Evolutionary conservation across 169 alveolate species (phyloP).

Genomic region (Nephromyces sp.): DNA sequence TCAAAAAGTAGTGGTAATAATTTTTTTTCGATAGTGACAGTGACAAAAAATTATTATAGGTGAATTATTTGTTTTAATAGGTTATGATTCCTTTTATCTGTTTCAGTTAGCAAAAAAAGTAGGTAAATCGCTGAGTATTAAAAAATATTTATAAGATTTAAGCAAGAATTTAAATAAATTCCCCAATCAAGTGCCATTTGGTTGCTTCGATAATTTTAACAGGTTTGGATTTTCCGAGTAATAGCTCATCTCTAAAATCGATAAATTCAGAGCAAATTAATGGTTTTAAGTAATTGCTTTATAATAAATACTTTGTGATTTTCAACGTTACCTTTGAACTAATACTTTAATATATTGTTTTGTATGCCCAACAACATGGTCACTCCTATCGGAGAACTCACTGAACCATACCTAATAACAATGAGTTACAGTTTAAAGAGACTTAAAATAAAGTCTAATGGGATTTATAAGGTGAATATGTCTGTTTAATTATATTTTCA

Average conservation of each 20-base stretch:
- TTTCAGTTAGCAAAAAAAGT: too few species aligned
- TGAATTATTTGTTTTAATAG: too few species aligned
- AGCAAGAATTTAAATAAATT: too few species aligned
- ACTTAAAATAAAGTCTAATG: background rate
- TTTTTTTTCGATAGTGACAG: too few species aligned
- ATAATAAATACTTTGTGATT: background rate
- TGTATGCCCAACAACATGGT: constrained; percentile 40
- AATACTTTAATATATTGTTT: constrained; percentile 40
- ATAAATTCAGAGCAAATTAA: background rate
- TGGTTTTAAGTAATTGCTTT: background rate
- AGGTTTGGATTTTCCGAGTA: background rate
- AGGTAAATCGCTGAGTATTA: too few species aligned
- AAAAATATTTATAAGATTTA: too few species aligned
- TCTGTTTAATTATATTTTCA: background rate
- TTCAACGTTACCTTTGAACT: constrained; percentile 15
- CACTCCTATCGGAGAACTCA: constrained; percentile 15
- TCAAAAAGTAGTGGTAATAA: too few species aligned
- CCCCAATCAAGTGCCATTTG: constrained; percentile 1
- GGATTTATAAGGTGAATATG: background rate
- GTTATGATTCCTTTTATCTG: too few species aligned
- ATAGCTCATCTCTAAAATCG: background rate
- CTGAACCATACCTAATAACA: constrained; percentile 31
- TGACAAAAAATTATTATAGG: too few species aligned
- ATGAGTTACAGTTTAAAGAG: background rate
- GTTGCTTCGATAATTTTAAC: background rate